Conservation (phyloP, 176 grass and related monocot species). For the Typha latifolia region DNA sequence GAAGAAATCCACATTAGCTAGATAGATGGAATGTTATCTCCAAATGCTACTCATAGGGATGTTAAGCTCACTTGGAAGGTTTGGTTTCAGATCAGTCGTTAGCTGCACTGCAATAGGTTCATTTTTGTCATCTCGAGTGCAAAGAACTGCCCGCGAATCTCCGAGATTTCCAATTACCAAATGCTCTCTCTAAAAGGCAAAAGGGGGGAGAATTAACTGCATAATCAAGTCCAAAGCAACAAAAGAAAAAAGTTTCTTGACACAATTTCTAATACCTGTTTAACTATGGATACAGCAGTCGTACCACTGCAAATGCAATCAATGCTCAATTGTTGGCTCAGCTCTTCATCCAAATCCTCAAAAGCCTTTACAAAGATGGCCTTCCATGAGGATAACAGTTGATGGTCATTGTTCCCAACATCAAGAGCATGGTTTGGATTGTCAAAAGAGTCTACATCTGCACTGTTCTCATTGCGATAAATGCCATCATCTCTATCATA, state of each 20-base stretch:
- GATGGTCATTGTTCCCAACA: slow-evolving; percentile 10
- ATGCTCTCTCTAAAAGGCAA: slow-evolving; percentile 43
- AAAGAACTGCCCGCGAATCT: slow-evolving; percentile 67
- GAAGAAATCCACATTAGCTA: not conserved
- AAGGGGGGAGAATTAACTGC: not conserved
- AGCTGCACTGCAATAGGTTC: slow-evolving; percentile 48
- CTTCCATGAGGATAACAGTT: slow-evolving; percentile 43
- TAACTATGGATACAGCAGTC: slow-evolving; percentile 55
- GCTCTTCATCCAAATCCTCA: slow-evolving; percentile 59
- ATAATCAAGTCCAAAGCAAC: not conserved
- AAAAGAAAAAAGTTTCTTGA: not conserved
- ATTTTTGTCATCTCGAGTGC: slow-evolving; percentile 39
- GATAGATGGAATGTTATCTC: not conserved
- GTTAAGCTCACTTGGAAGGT: slow-evolving; percentile 52
- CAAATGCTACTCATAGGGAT: not conserved
- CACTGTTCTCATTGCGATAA: slow-evolving; percentile 1
- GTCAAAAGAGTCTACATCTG: slow-evolving; percentile 21
- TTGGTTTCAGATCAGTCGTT: slow-evolving; percentile 66
- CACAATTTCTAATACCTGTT: slow-evolving; percentile 36
- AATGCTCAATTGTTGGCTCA: slow-evolving; percentile 39
- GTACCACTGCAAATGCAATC: slow-evolving; percentile 85
- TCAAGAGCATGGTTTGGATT: slow-evolving; percentile 20
- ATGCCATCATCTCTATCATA: not conserved
- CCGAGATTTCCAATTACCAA: slow-evolving; percentile 75
- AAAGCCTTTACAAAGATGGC: slow-evolving; percentile 43